Percentiles rank a stretch among this genome's conserved stretches.
Evolutionary conservation across 139 green algal genomes (phyloP).

Genomic region (Tetradesmus obliquus): DNA sequence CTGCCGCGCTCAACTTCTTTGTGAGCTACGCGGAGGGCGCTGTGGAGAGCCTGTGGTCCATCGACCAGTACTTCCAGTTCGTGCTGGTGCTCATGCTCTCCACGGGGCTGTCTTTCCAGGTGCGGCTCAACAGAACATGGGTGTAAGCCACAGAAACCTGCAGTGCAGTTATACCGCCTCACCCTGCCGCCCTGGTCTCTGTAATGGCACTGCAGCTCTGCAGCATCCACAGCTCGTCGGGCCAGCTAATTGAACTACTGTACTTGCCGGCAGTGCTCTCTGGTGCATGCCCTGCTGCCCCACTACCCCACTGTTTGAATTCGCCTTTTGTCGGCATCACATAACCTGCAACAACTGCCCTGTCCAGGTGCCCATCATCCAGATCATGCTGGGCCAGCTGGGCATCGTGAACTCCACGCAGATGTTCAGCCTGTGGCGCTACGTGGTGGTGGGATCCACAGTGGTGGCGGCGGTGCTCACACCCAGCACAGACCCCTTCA

Average conservation of each 20-base stretch:
- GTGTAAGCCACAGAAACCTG: too few relatives aligned
- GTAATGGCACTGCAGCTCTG: too few relatives aligned
- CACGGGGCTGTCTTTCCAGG: conserved; percentile 98
- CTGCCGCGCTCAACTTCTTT: conserved; percentile 98
- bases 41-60: conserved; percentile 98
- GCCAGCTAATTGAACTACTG: too few relatives aligned
- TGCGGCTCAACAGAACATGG: conserved; percentile 44
- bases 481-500: conserved; percentile 98
- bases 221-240: too few relatives aligned
- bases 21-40: conserved; percentile 96
- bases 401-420: conserved; percentile 89
- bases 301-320: too few relatives aligned
- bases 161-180: too few relatives aligned
- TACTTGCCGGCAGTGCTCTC: too few relatives aligned
- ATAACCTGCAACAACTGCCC: too few relatives aligned
- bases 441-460: conserved; percentile 96
- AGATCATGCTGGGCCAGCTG: conserved; percentile 96
- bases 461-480: conserved; percentile 96
- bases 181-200: too few relatives aligned
- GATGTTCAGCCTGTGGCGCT: conserved; percentile 97
- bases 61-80: conserved; percentile 99
- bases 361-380: conserved; percentile 98
- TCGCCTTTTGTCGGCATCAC: too few relatives aligned
- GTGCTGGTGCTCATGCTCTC: conserved; percentile 97
- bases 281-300: too few relatives aligned